A percentile compares a stretch with the other conserved stretches of the same genome.
Conservation (phyloP, 495 filamentous ascomycete genomes). For the Xylaria intraflava region DNA sequence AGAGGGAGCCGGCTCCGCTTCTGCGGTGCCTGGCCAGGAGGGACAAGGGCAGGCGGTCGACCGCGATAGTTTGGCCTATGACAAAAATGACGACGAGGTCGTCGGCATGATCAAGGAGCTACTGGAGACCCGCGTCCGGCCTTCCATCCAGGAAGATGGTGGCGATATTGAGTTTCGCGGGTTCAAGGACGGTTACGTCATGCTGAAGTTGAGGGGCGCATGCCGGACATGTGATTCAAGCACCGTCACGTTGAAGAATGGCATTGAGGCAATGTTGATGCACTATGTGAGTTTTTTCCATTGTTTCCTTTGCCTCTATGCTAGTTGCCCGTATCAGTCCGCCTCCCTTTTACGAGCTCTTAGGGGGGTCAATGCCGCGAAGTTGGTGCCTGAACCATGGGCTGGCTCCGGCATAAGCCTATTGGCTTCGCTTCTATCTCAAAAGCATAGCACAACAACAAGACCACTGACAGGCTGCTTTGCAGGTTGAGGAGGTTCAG, state of each 20-base stretch:
- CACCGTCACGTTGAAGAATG: conserved; percentile 90
- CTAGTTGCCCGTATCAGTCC: too few species aligned
- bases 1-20: conserved; percentile 37
- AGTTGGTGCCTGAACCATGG: neutral
- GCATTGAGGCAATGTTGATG: conserved; percentile 97
- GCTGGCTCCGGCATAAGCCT: neutral
- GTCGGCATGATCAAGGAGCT: conserved; percentile 98
- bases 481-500: conserved; percentile 89
- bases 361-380: neutral
- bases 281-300: conserved; percentile 41
- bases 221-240: conserved; percentile 95
- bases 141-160: conserved; percentile 94
- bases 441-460: too few species aligned
- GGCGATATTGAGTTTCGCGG: conserved; percentile 93
- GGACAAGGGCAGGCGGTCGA: conserved; percentile 33
- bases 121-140: conserved; percentile 89
- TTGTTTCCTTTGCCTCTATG: neutral
- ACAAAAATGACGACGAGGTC: conserved; percentile 86
- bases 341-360: neutral
- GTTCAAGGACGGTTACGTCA: conserved; percentile 78
- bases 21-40: conserved; percentile 1
- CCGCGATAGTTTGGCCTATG: conserved; percentile 64
- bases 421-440: neutral
- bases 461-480: conserved; percentile 3
- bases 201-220: conserved; percentile 83